A percentile compares a stretch with the other conserved stretches of the same genome.
phyloP scores from a whole-genome alignment of 2,329 filamentous ascomycete species.

The Pseudogymnoascus sp. region DNA sequence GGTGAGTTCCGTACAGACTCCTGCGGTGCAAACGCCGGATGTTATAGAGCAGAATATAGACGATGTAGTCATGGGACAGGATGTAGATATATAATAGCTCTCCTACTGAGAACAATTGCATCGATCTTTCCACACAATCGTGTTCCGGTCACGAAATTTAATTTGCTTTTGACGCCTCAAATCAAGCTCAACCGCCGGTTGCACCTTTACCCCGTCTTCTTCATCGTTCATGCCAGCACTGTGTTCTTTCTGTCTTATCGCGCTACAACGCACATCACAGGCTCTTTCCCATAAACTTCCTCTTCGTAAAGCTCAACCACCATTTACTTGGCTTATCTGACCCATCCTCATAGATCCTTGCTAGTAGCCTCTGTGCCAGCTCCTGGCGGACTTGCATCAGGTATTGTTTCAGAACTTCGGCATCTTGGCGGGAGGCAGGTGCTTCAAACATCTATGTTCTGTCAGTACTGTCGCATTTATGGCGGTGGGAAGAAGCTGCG shows the following conservation, averaged over 20 bases:
- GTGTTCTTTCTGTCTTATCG: neutral
- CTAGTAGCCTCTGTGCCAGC: constrained; percentile 71
- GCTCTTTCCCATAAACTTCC: constrained; percentile 98
- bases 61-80: neutral
- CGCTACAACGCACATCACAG: constrained; percentile 40
- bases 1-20: neutral
- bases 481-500: no score
- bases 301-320: constrained; percentile 98
- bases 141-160: neutral
- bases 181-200: neutral
- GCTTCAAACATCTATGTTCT: constrained; percentile 71
- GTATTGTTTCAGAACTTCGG: constrained; percentile 81
- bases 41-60: constrained; percentile 3
- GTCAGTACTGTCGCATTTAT: neutral
- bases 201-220: neutral
- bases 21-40: neutral
- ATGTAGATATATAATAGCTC: constrained; percentile 7
- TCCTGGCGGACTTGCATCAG: constrained; percentile 90
- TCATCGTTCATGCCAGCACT: neutral
- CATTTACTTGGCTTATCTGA: constrained; percentile 70
- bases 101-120: constrained; percentile 3
- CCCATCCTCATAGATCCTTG: constrained; percentile 77
- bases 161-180: constrained; percentile 8
- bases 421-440: constrained; percentile 77
- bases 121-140: neutral